Evolutionary conservation across 495 filamentous ascomycete genomes (phyloP), one percentile per base, ranked within the genome.

Genomic region (Penicillium desertorum): DNA sequence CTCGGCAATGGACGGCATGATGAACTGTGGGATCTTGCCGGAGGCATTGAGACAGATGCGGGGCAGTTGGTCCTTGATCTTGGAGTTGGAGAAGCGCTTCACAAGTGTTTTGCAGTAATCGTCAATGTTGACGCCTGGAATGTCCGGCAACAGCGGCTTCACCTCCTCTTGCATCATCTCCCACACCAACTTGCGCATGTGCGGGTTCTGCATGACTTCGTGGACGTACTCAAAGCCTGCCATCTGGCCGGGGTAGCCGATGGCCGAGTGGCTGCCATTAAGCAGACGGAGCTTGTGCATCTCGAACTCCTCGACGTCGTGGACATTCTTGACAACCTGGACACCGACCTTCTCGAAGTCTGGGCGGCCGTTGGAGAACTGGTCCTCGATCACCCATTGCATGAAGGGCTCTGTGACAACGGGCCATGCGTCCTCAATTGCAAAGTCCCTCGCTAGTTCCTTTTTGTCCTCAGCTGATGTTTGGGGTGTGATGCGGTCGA

Each of bases 161-260:
- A 77, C 73, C 56, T 79, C 76, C n/a, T 77, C 61, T 47, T 79
- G 75, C 76, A 78, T 78, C 70, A 76, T 74, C 56, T 79, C 73
- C 70, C 69, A 72, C 5, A 78, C 59, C 44, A 76, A 72, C 56
- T 78, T 74, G 63, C 54, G 32, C 67, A 69, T 74, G 7, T 68
- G 5, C 0, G 73, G 71, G 68, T 79, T 44, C 56, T 71, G 58
- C 67, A 79, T 75, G 25, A 75, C 76, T 46, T 79, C 76, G 63
- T 79, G 76, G 14, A 79, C 76, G 58, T 77, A 78, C 47, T 71
- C 57, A 60, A 76, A 78, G 49, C 76, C 76, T 0, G 75, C 75
- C 36, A 79, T 53, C 43, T 74, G 73, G n/a, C 75, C 76, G 0
- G 73, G 65, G 61, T 79, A 79, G 16, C 71, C 73, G 10, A 79